These are phyloP conservation scores for Piloderma croceum DNA, from an alignment of 768 basidiomycete genomes.

Conservation along the genomic window DNA sequence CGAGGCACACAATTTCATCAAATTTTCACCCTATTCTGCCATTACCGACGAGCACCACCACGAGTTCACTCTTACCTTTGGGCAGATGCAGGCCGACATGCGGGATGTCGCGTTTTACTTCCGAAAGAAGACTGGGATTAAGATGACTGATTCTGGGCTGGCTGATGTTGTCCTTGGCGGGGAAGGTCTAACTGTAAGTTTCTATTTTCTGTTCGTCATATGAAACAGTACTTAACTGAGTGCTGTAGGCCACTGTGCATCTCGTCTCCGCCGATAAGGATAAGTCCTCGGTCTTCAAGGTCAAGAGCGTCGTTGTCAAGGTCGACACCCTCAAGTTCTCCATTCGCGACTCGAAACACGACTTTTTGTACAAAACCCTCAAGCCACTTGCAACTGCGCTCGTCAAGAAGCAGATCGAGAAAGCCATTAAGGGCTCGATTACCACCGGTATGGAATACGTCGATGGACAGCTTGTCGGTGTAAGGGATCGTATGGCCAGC, in stretches of 20 bases:
- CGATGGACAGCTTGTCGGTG: conserved; percentile 84
- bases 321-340: conserved; percentile 86
- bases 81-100: conserved; percentile 91
- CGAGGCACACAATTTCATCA: conserved; percentile 77
- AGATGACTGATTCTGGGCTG: conserved; percentile 74
- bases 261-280: no score
- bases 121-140: conserved; percentile 79
- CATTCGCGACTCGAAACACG: conserved; percentile 89
- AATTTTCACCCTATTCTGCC: conserved; percentile 71
- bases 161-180: conserved; percentile 86
- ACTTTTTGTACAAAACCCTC: conserved; percentile 80
- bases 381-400: conserved; percentile 73
- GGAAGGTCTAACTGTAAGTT: conserved; percentile 63
- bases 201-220: neutral
- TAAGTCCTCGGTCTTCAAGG: no score
- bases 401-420: conserved; percentile 72
- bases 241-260: no score
- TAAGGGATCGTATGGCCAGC: conserved; percentile 72
- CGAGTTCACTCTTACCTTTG: conserved; percentile 66
- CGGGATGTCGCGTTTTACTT: conserved; percentile 91
- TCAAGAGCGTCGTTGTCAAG: no score
- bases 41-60: conserved; percentile 60
- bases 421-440: conserved; percentile 60
- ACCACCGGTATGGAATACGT: conserved; percentile 79
- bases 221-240: no score